These are phyloP conservation scores for Amanita exitialis DNA, from an alignment of 768 basidiomycete species.

Conservation along the genomic window DNA sequence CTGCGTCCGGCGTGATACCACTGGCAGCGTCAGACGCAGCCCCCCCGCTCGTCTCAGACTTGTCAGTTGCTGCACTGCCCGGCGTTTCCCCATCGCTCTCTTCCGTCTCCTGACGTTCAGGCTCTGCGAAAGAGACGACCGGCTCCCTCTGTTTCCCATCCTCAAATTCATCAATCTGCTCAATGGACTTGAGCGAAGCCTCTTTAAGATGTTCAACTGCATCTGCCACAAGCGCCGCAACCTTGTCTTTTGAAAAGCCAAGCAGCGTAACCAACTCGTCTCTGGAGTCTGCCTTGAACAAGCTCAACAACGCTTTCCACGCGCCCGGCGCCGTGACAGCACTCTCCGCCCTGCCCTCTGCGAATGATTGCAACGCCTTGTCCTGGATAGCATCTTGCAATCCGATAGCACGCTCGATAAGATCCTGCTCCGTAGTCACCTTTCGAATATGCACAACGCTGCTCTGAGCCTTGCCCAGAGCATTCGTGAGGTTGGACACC, in stretches of 20 bases:
- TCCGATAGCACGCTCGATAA: constrained; percentile 66
- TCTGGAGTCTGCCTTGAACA: constrained; percentile 84
- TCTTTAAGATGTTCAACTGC: constrained; percentile 70
- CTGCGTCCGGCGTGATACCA: constrained; percentile 48
- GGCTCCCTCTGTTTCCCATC: constrained; percentile 51
- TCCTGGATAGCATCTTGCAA: constrained; percentile 55
- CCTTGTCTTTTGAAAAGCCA: constrained; percentile 86
- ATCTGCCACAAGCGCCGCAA: constrained; percentile 65
- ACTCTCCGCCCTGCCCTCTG: constrained; percentile 41
- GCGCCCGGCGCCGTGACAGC: constrained; percentile 31
- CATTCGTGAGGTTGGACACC: constrained; percentile 64
- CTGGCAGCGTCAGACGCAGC: constrained; percentile 54
- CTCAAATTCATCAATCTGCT: constrained; percentile 29
- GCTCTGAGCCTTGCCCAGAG: constrained; percentile 76
- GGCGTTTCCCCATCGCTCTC: constrained; percentile 25
- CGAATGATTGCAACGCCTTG: constrained; percentile 52
- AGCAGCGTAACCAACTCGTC: constrained; percentile 86
- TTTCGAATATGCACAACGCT: constrained; percentile 70
- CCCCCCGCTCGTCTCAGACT: constrained; percentile 64
- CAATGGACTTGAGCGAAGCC: constrained; percentile 21
- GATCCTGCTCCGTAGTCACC: constrained; percentile 63
- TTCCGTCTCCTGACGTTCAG: constrained; percentile 40
- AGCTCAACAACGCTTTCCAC: constrained; percentile 83
- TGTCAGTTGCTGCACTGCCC: constrained; percentile 31
- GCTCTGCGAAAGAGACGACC: constrained; percentile 80